Evolutionary conservation across 352 stramenopile genomes (phyloP), one percentile per base, ranked within the genome.

Genomic region (Phytophthora citricola): DNA sequence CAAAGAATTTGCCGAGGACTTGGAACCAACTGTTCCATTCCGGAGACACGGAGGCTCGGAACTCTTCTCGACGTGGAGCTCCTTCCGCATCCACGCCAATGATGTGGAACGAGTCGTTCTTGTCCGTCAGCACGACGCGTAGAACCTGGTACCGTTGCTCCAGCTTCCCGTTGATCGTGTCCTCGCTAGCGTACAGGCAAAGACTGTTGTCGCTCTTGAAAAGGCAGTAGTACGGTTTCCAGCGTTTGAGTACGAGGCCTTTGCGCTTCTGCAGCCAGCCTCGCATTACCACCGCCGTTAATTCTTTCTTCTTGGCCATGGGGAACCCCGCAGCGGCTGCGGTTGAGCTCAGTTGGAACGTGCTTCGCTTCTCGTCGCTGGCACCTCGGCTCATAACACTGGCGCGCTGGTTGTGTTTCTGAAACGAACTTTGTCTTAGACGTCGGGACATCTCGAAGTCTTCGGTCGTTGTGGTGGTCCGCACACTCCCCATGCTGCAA

Each of bases 261-360:
- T 82, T 80, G 29, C 73, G 70, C 27, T 76, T 76, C 66, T 89
- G 75, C n/a, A 89, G 57, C 78, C 78, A 90, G 0, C 81, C 78
- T 15, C 59, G 63, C 58, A 76, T 73, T 0, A 75, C 52, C 15
- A 85, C 69, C 6, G 71, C 61, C 1, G 71, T 73, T 17, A 53
- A 46, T 31, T 71, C 54, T 34, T 71, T 75, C 17, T 58, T 71
- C 56, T 75, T 75, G 3, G 66, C 66, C 61, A 75, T 60, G 2
- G 56, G 61, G 15, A 69, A 75, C 17, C 63, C 58, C 12, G 66
- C 51, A 17, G 44, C 57, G 1, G 62, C 57, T 36, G 54, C 71
- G n/a, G 70, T 66, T 49, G 71, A 45, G 54, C 57, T 71, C 22
- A 60, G 38, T 2, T 69, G 31, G 7, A 65, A 66, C 1, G 61